phyloP scores from a whole-genome alignment of 495 filamentous ascomycete species.

The Thermothielavioides terrestris region DNA sequence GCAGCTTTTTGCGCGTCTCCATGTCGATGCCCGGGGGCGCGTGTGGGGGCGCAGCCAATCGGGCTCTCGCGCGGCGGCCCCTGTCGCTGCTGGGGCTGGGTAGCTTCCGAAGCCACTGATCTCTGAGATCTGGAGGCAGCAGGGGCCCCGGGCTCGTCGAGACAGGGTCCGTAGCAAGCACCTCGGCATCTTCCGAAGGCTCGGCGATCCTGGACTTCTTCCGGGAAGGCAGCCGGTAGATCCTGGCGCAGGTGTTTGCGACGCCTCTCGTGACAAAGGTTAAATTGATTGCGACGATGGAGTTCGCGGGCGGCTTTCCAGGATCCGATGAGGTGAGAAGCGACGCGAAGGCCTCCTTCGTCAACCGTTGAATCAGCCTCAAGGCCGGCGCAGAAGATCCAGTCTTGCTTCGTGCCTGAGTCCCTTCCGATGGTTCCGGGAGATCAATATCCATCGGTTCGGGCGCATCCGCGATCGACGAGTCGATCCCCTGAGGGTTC shows the following conservation, averaged over 20 bases:
- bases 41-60: conserved; percentile 7
- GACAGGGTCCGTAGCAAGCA: conserved; percentile 32
- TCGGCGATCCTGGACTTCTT: conserved; percentile 1
- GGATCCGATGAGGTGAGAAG: conserved; percentile 10
- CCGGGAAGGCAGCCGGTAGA: conserved; percentile 38
- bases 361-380: conserved; percentile 20
- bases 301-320: conserved; percentile 13
- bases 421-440: conserved; percentile 2
- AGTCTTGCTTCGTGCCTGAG: not conserved
- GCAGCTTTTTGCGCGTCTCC: conserved; percentile 39
- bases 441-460: conserved; percentile 21
- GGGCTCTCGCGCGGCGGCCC: not conserved
- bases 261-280: conserved; percentile 33
- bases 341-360: conserved; percentile 23
- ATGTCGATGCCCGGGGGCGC: conserved; percentile 21
- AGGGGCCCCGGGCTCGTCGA: conserved; percentile 9
- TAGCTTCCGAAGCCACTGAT: conserved; percentile 38
- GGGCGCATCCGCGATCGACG: conserved; percentile 5
- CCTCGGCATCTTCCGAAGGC: conserved; percentile 30
- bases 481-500: conserved; percentile 19
- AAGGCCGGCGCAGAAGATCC: not conserved
- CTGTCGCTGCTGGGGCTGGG: conserved; percentile 7
- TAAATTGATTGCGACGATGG: conserved; percentile 29
- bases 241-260: conserved; percentile 33
- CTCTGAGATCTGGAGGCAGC: conserved; percentile 30